Evolutionary conservation across 352 stramenopile genomes (phyloP).

Genomic region (Lagenidium giganteum): DNA sequence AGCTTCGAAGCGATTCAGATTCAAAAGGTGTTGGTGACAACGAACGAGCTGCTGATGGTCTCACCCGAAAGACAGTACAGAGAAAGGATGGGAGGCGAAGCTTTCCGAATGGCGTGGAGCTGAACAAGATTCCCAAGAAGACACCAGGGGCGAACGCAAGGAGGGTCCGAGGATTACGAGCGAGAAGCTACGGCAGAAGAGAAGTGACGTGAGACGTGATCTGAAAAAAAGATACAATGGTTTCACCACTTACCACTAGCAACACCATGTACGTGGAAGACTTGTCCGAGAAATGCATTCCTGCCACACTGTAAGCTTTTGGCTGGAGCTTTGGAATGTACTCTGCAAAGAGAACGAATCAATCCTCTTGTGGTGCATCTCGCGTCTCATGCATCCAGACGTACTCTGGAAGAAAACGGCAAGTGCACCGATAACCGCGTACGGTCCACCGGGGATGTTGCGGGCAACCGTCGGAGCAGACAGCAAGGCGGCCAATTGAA

Average conservation of each 20-base stretch:
- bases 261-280: slow-evolving; percentile 55
- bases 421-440: slow-evolving; percentile 52
- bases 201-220: too few species aligned
- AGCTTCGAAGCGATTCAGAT: too few species aligned
- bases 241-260: slow-evolving; percentile 41
- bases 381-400: too few species aligned
- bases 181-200: too few species aligned
- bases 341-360: slow-evolving; percentile 17
- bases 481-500: slow-evolving; percentile 29
- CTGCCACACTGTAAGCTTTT: slow-evolving; percentile 31
- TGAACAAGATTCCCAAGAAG: slow-evolving; percentile 52
- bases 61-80: slow-evolving; percentile 37
- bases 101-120: slow-evolving; percentile 38
- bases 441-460: slow-evolving; percentile 41
- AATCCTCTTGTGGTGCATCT: too few species aligned
- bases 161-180: slow-evolving; percentile 33
- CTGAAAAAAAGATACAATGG: too few species aligned
- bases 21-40: neutral
- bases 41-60: neutral
- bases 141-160: slow-evolving; percentile 46
- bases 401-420: slow-evolving; percentile 67
- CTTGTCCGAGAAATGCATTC: slow-evolving; percentile 69
- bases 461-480: slow-evolving; percentile 23
- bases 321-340: slow-evolving; percentile 64
- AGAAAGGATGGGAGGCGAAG: slow-evolving; percentile 53